These are phyloP conservation scores for Thermoascus crustaceus DNA, from an alignment of 2,329 filamentous ascomycete genomes.

Conservation along the genomic window DNA sequence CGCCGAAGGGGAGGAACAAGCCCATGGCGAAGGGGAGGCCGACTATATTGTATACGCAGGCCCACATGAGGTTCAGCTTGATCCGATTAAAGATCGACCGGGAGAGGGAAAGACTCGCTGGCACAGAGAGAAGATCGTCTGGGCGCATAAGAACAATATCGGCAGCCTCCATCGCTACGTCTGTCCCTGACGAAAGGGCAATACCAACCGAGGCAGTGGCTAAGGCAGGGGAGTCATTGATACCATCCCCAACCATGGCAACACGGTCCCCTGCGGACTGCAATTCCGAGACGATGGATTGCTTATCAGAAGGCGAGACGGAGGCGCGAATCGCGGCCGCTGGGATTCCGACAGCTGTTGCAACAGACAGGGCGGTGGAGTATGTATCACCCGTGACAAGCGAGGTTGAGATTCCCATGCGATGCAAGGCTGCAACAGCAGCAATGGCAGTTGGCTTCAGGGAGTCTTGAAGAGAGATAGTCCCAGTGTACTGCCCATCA, in stretches of 20 bases:
- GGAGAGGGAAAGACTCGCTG: slow-evolving; percentile 72
- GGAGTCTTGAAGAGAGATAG: slow-evolving; percentile 76
- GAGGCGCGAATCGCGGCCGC: slow-evolving; percentile 69
- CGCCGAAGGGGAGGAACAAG: slow-evolving; percentile 80
- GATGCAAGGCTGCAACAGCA: slow-evolving; percentile 70
- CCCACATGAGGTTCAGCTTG: slow-evolving; percentile 87
- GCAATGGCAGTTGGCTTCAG: slow-evolving; percentile 82
- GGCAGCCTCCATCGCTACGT: slow-evolving; percentile 95
- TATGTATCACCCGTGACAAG: slow-evolving; percentile 92
- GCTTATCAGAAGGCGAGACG: slow-evolving; percentile 87
- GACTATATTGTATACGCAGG: slow-evolving; percentile 83
- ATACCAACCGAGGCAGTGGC: slow-evolving; percentile 91
- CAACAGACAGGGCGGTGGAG: slow-evolving; percentile 76
- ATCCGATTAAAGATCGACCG: slow-evolving; percentile 84
- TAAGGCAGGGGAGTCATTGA: slow-evolving; percentile 94
- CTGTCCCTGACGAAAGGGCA: slow-evolving; percentile 83
- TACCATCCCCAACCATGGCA: slow-evolving; percentile 96
- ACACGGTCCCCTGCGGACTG: slow-evolving; percentile 69
- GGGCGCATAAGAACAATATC: slow-evolving; percentile 93
- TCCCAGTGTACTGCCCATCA: slow-evolving; percentile 70
- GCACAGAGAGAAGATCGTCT: slow-evolving; percentile 86
- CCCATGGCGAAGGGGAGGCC: slow-evolving; percentile 97
- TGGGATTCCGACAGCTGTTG: slow-evolving; percentile 71
- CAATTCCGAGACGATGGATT: slow-evolving; percentile 69
- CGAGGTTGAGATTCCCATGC: slow-evolving; percentile 77